A percentile compares a stretch with the other conserved stretches of the same genome.
These are phyloP conservation scores for Alternaria novae-zelandiae DNA, from an alignment of 2,329 filamentous ascomycete genomes.

Conservation along the genomic window DNA sequence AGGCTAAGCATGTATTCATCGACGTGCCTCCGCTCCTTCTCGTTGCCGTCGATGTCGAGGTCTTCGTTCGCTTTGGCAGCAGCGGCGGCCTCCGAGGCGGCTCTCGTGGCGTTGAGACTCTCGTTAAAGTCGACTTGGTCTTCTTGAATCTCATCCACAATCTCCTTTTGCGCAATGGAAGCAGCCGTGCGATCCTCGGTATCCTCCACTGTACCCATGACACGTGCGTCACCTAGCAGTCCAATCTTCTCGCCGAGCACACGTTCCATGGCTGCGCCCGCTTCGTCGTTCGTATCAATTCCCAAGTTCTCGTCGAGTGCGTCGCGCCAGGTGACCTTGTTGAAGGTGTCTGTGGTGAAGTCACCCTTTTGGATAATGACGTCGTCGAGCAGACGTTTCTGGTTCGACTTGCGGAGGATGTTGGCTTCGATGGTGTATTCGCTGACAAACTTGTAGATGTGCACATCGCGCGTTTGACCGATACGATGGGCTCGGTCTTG, in stretches of 20 bases:
- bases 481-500: constrained; percentile 98
- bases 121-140: constrained; percentile 52
- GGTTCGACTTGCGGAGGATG: constrained; percentile 92
- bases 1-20: constrained; percentile 46
- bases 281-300: constrained; percentile 63
- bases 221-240: constrained; percentile 64
- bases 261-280: constrained; percentile 82
- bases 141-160: constrained; percentile 64
- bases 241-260: constrained; percentile 74
- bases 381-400: constrained; percentile 97
- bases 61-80: constrained; percentile 23
- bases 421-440: constrained; percentile 91
- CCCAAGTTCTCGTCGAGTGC: constrained; percentile 62
- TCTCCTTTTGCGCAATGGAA: constrained; percentile 85
- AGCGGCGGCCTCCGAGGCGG: constrained; percentile 24
- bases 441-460: constrained; percentile 78
- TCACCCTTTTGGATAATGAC: constrained; percentile 98
- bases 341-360: constrained; percentile 97
- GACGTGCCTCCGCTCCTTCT: constrained; percentile 34
- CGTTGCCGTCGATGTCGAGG: constrained; percentile 22
- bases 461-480: constrained; percentile 94
- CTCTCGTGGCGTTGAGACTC: constrained; percentile 33
- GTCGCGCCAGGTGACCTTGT: constrained; percentile 73
- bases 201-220: constrained; percentile 89
- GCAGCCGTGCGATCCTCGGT: constrained; percentile 89